Conservation (phyloP, 257 asterid genomes). For the Scutellaria minor region DNA sequence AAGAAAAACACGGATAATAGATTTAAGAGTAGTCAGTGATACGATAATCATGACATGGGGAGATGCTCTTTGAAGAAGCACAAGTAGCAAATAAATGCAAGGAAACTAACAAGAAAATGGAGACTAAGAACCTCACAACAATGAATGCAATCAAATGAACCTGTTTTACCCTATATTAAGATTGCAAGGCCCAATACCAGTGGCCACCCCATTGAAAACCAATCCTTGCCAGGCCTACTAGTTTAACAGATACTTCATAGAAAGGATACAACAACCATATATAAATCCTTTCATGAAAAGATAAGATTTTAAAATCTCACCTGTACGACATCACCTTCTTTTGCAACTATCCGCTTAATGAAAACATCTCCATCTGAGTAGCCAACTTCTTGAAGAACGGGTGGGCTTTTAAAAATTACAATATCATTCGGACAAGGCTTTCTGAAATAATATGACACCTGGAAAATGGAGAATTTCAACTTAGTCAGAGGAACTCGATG, state of each 20-base stretch:
- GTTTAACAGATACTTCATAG: slow-evolving; percentile 3
- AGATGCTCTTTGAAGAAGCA: not conserved
- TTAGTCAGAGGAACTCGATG: not conserved
- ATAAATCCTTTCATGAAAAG: not conserved
- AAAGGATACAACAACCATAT: slow-evolving; percentile 12
- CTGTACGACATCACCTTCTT: slow-evolving; percentile 90
- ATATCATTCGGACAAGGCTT: slow-evolving; percentile 89
- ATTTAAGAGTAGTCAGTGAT: not conserved
- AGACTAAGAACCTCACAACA: not conserved
- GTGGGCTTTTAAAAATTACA: slow-evolving; percentile 90
- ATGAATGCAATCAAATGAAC: too few species aligned
- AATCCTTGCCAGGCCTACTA: not conserved
- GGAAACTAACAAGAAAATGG: slow-evolving; percentile 11
- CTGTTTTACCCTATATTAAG: not conserved
- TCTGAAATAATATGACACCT: slow-evolving; percentile 89
- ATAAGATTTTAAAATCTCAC: slow-evolving; percentile 40
- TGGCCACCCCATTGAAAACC: not conserved
- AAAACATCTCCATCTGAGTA: slow-evolving; percentile 92
- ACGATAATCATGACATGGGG: not conserved
- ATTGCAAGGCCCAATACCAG: not conserved
- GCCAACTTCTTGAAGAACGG: slow-evolving; percentile 93
- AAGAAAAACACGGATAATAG: not conserved
- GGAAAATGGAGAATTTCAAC: slow-evolving; percentile 34
- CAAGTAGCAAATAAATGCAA: not conserved
- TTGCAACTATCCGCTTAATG: slow-evolving; percentile 87